phyloP scores from a whole-genome alignment of 805 yeast genomes.

The Kazachstania africana region DNA sequence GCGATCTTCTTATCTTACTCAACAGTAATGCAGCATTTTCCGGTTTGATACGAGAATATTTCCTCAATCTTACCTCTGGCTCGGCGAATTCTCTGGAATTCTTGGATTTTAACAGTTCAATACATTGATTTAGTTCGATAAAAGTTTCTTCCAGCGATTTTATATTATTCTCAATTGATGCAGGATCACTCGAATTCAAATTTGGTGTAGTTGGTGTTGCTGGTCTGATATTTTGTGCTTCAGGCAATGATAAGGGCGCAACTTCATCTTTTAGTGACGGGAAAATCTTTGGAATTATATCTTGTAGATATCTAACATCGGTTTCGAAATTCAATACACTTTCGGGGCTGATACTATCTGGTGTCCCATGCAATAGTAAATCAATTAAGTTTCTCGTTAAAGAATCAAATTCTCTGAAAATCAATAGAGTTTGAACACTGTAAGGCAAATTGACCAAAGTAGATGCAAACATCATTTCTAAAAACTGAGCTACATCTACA shows the following conservation, averaged over 20 bases:
- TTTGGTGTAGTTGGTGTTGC: slow-evolving; percentile 4
- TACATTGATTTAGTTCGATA: slow-evolving; percentile 67
- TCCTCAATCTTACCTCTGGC: slow-evolving; percentile 42
- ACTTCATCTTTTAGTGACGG: slow-evolving; percentile 15
- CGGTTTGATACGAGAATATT: slow-evolving; percentile 62
- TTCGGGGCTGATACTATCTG: slow-evolving; percentile 40
- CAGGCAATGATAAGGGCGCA: not conserved
- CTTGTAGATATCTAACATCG: slow-evolving; percentile 71
- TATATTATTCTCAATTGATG: slow-evolving; percentile 22
- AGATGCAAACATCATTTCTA: slow-evolving; percentile 75
- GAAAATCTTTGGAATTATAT: slow-evolving; percentile 27
- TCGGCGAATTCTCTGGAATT: slow-evolving; percentile 53
- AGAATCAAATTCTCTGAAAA: slow-evolving; percentile 78
- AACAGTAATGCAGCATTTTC: slow-evolving; percentile 57
- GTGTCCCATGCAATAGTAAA: slow-evolving; percentile 42
- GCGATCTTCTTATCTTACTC: slow-evolving; percentile 41
- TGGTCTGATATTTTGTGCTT: not conserved
- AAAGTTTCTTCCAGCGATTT: slow-evolving; percentile 62
- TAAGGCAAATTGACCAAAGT: slow-evolving; percentile 75
- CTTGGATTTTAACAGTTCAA: slow-evolving; percentile 57
- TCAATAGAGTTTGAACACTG: slow-evolving; percentile 64
- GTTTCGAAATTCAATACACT: slow-evolving; percentile 64
- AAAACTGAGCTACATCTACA: slow-evolving; percentile 72
- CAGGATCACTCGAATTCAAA: slow-evolving; percentile 7
- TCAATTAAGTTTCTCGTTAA: slow-evolving; percentile 60